Percentiles rank a stretch among this genome's conserved stretches.
Evolutionary conservation across 1,284 basidiomycete species (phyloP).

Genomic region (Tilletiaria anomala): DNA sequence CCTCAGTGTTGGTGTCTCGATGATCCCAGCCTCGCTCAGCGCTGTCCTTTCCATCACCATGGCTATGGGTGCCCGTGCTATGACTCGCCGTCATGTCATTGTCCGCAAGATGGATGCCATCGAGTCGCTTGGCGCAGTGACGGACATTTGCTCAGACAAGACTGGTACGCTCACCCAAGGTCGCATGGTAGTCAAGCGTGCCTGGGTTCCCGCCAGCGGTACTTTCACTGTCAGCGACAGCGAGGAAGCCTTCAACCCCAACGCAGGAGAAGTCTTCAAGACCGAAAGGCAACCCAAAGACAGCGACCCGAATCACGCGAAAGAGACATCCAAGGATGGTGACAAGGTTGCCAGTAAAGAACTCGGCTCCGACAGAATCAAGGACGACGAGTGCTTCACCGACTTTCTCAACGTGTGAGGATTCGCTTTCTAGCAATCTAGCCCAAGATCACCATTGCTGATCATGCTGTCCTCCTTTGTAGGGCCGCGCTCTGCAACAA

Average conservation of each 20-base stretch:
- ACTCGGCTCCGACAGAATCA: constrained; percentile 21
- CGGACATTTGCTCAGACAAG: constrained; percentile 39
- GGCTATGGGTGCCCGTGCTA: constrained; percentile 47
- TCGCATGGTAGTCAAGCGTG: constrained; percentile 34
- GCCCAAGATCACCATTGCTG: background rate
- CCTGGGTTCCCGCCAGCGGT: constrained; percentile 33
- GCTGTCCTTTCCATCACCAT: constrained; percentile 40
- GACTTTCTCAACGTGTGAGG: constrained; percentile 25
- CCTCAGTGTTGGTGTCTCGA: constrained; percentile 47
- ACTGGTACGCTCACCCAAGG: constrained; percentile 38
- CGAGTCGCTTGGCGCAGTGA: constrained; percentile 36
- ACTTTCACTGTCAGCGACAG: constrained; percentile 29
- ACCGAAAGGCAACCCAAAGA: constrained; percentile 38
- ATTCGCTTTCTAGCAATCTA: background rate
- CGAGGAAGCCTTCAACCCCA: constrained; percentile 37
- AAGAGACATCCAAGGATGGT: constrained; percentile 9
- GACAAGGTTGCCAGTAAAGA: constrained; percentile 8
- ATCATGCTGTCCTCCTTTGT: background rate
- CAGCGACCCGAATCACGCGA: constrained; percentile 1
- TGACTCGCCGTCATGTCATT: constrained; percentile 47
- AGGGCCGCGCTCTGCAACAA: constrained; percentile 34
- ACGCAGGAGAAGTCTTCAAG: constrained; percentile 45
- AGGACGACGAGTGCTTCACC: constrained; percentile 13
- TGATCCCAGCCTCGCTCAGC: constrained; percentile 44
- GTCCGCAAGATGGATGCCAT: constrained; percentile 43